Conservation (phyloP, 1,139 yeast species). For the Taphrina pruni region DNA sequence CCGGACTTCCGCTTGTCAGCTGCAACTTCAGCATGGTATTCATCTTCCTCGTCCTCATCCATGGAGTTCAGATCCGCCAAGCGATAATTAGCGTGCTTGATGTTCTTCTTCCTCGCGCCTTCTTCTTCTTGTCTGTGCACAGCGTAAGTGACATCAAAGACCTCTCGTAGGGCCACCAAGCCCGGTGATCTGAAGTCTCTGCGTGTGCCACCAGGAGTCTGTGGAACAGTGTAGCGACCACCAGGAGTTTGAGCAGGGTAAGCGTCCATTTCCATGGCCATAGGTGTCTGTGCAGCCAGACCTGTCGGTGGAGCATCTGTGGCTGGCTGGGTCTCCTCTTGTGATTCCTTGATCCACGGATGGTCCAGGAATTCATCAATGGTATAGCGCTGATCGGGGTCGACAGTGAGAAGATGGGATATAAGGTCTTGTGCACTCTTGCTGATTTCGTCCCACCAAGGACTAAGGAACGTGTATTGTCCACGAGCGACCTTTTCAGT, state of each 20-base stretch:
- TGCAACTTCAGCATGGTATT: constrained; percentile 42
- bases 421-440: constrained; percentile 81
- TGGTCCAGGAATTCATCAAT: constrained; percentile 72
- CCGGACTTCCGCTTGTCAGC: constrained; percentile 38
- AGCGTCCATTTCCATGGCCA: constrained; percentile 26
- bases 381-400: constrained; percentile 76
- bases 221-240: constrained; percentile 29
- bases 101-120: constrained; percentile 56
- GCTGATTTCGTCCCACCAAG: constrained; percentile 98
- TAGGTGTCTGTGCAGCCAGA: constrained; percentile 35
- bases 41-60: constrained; percentile 49
- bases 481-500: constrained; percentile 85
- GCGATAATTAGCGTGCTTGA: constrained; percentile 40
- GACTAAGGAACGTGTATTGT: constrained; percentile 77
- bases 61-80: constrained; percentile 39
- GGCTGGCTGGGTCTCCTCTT: constrained; percentile 50
- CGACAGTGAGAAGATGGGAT: constrained; percentile 74
- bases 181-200: constrained; percentile 71
- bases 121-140: constrained; percentile 94
- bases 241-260: constrained; percentile 37
- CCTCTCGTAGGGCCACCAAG: constrained; percentile 89
- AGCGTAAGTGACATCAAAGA: constrained; percentile 91
- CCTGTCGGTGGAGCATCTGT: constrained; percentile 48
- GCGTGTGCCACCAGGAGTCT: constrained; percentile 40
- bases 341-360: constrained; percentile 70